Base-by-base conservation (phyloP, 495 filamentous ascomycete species). In the Penicillium angulare region DNA sequence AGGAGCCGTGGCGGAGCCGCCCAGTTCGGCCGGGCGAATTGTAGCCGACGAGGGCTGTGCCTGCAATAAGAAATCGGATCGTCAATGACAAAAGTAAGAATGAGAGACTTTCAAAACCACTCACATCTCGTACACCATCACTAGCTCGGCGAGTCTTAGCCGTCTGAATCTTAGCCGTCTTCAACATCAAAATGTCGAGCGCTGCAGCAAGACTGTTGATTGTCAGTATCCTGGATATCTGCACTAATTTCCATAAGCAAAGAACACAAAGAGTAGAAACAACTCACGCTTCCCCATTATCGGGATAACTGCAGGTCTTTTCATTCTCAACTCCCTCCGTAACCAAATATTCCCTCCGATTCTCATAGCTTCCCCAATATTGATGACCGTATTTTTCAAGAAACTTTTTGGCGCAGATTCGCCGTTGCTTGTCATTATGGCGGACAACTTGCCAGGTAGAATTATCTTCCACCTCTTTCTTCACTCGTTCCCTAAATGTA, bases 401-500 rank as follows among this genome's bases (percentile, higher is more conserved):
- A n/a, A 45, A 45, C 3, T 15, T 6, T 7, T 33, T 13, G 8
- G 43, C 33, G 6, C 33, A 35, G 12, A 15, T 15, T 5, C 9
- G 15, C 16, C 33, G 33, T 5, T 35, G 33, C n/a, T 4, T 10
- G 4, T 21, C 10, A 33, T 33, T 13, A 5, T 33, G 12, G 13
- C 8, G n/a, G 5, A 36, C n/a, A 3, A 16, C 8, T 3, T 46
- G 15, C 53, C 53, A 42, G 16, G 32, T 40, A 0, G 49, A 52
- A 2, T 7, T 7, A 4, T 16, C 1, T 10, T 36, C 23, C 3
- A 52, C 51, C 24, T 53, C 22, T 0, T 49, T 43, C 5, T 32
- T 34, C 1, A 65, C 21, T 10, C 33, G 43, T 5, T n/a, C 20
- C 16, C 50, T 39, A 42, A 66, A 60, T 4, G 34, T 33, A 3